These are phyloP conservation scores for Eutrema yunnanense DNA, from an alignment of 345 rosid genomes.

Conservation along the genomic window DNA sequence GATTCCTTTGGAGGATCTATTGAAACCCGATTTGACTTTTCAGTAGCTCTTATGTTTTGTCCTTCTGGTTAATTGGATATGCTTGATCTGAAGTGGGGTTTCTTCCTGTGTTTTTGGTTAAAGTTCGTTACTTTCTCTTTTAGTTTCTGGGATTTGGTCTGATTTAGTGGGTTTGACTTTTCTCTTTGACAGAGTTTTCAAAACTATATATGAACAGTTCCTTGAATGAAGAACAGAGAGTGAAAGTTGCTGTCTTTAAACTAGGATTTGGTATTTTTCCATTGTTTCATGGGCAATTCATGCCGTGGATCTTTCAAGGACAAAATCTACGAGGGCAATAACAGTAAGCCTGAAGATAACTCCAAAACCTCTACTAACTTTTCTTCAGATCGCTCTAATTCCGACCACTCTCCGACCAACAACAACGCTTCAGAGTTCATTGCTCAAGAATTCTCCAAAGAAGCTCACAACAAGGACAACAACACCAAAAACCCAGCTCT, in stretches of 20 bases:
- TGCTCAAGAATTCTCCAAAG: conserved; percentile 33
- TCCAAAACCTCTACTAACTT: conserved; percentile 26
- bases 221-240: conserved; percentile 35
- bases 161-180: neutral
- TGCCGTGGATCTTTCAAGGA: conserved; percentile 91
- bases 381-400: conserved; percentile 27
- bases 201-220: conserved; percentile 25
- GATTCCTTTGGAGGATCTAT: neutral
- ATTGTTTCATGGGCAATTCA: conserved; percentile 97
- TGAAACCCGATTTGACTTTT: neutral
- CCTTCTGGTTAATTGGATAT: neutral
- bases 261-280: conserved; percentile 13
- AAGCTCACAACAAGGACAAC: conserved; percentile 28
- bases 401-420: conserved; percentile 40
- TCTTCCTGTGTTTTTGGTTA: neutral
- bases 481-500: conserved; percentile 17
- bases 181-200: neutral
- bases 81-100: conserved; percentile 16
- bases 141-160: neutral
- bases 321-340: conserved; percentile 54
- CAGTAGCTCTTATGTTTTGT: neutral
- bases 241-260: conserved; percentile 19
- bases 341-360: conserved; percentile 54
- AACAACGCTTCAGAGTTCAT: conserved; percentile 3
- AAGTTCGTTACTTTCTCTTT: conserved; percentile 4